Conservation (phyloP, 352 stramenopile genomes). For the Thraustotheca clavata region DNA sequence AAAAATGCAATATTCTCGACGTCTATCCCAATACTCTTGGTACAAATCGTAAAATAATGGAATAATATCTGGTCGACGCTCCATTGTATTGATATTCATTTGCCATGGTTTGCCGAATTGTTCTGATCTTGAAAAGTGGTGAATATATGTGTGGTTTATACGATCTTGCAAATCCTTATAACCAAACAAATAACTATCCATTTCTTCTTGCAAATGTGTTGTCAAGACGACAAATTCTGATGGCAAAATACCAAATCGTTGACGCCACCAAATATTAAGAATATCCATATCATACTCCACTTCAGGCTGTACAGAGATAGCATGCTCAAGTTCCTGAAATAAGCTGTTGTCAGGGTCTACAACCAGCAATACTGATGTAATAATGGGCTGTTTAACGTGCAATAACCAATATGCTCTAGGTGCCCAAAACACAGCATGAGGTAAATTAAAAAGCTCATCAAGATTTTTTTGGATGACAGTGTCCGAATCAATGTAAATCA, state of each 20-base stretch:
- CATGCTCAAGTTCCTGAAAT: not conserved
- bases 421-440: conserved; percentile 2
- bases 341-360: not conserved
- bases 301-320: not conserved
- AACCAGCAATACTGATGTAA: conserved; percentile 7
- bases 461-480: conserved; percentile 28
- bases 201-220: not conserved
- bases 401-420: conserved; percentile 9
- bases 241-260: not conserved
- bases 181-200: not conserved
- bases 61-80: not conserved
- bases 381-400: not conserved
- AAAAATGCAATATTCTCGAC: not conserved
- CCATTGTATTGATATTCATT: not conserved
- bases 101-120: not conserved
- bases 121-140: conserved; percentile 1
- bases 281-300: conserved; percentile 15
- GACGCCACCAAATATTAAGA: not conserved
- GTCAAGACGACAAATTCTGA: conserved; percentile 6
- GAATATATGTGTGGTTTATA: conserved; percentile 1
- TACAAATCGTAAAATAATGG: conserved; percentile 18
- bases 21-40: not conserved
- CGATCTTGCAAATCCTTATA: not conserved
- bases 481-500: conserved; percentile 33
- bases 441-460: conserved; percentile 26